Base-by-base conservation (phyloP, 2,329 filamentous ascomycete genomes). In the Curvularia spicifera region DNA sequence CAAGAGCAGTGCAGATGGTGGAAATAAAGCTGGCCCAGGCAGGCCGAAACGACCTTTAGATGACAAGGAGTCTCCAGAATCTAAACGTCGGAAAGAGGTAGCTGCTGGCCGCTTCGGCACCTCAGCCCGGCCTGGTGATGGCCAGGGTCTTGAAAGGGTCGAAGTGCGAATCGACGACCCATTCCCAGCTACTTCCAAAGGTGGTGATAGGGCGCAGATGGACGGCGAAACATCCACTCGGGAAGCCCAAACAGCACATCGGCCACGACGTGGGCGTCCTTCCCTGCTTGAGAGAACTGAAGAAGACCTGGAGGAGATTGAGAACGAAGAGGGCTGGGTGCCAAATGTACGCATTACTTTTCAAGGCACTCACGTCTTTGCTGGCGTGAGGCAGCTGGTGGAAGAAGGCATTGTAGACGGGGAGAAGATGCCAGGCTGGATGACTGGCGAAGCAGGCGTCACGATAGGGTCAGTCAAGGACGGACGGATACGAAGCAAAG, bases 401-500 rank as follows among this genome's bases (percentile, higher is more conserved):
- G 91, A 96, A 74, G 79, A 85, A 15, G 91, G 91, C 0, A 82
- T 91, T 50, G 80, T 96, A 26, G 87, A 96, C 71, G 89, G 91
- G 1, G 84, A 88, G 68, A 85, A 82, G 53, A 93, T 96, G 89
- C 92, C 93, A 0, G 90, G 90, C 0, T 96, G 92, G 91, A 89
- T 96, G 88, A 95, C 91, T 0, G 93, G 92, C 1, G 92, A 96
- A 70, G 90, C 92, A 44, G 90, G 88, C 0, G 87, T 95, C 5
- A 95, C 90, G 52, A 82, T 88, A 37, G 90, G 91, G 0, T 83
- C 86, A 28, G 86, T 96, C 4, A 84, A 82, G 63, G 76, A 86
- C 57, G 91, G 91, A 2, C 82, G 87, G 61, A 87, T 93, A 51
- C 61, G 65, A 47, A 69, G 65, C 9, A 76, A 68, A 53, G 67